Base-by-base conservation (phyloP, 768 basidiomycete species). In the Fibroporia radiculosa region DNA sequence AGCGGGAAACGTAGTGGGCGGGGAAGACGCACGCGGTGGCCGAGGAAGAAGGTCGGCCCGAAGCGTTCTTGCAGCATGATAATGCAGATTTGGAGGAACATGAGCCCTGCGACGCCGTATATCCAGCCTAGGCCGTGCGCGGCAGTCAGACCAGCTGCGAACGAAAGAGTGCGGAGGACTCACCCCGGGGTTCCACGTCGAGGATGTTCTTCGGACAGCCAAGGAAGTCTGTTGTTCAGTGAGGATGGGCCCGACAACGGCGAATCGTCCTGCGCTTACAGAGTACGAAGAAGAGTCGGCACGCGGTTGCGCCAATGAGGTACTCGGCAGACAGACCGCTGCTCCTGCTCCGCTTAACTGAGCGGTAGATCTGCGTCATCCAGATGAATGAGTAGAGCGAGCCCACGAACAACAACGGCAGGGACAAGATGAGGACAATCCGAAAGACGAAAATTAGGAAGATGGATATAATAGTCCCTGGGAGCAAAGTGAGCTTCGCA, bases 1-100 rank as follows among this genome's bases (percentile, higher is more conserved):
- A 31, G 38, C 40, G 40, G 29, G 27, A 25, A 37, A 18, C 18
- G 36, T 6, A 40, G 38, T 47, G 32, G 52, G 42, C 27, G 32
- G 20, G 13, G 42, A 38, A 20, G 12, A 66, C 78, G 44, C 58
- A 87, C 88, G 45, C 71, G 70, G 50, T 65, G 65, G 2, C 88
- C 83, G 22, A 92, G 73, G 72, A 95, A 93, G 71, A 93, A 93
- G 0, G 81, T 70, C 0, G 92, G 83, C 2, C 88, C 87, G 28
- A 93, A 64, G 27, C 64, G 62, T 40, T 89, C 84, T 67, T 96
- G 92, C 6, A 88, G 69, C 23, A 82, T 56, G 16, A 93, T 58
- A 1, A 89, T 50, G 1, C 62, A 48, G 2, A 78, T 77, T 59
- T 93, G 89, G 14, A 78, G 51, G 19, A 73, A 62, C 13, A 90